Base-by-base conservation (phyloP, 129 eudicot genomes). In the Chrysanthemum makinoi region DNA sequence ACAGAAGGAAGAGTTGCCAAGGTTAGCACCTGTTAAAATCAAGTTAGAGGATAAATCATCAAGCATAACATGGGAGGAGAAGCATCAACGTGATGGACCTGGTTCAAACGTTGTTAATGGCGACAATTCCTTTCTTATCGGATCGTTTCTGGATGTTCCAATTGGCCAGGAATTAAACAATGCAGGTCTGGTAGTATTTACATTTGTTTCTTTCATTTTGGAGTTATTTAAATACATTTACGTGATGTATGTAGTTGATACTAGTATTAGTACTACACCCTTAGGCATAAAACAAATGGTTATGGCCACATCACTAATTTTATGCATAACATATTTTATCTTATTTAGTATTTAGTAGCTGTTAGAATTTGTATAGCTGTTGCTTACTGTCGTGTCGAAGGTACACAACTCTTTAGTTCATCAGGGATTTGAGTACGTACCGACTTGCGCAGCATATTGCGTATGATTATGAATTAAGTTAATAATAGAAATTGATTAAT, bases 141-240 rank as follows among this genome's bases (percentile, higher is more conserved):
- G 97, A 16, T 90, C 99, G 18, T 95, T 82, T 90, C 80, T 95
- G 72, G 97, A 95, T 80, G 91, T 95, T 73, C 99, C 99, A 35
- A 82, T 95, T 62, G 99, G 97, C 52, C 96, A 95, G 72, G 97
- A 95, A 68, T 69, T 86, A 70, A 86, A 69, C 82, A 62, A 86
- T 72, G 70, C 91, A 88, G 99, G 99, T 95, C 76, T 43, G 80
- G 58, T 81, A 43, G 65, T 77, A 20, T 64, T 65, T 57, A 63
- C 70, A 39, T 14, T 63, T 51, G 33, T 69, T 35, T 43, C 43
- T 16, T 49, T 52, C 66, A 22, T 70, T 16, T 62, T 66, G 47
- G 47, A 62, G 11, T 1, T 50, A 12, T 62, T 48, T 47, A 28
- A 48, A 24, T 9, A 57, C 16, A 60, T 67, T 39, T 56, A 71